Conservation (phyloP, 208 protist species). For the Leishmania guyanensis region DNA sequence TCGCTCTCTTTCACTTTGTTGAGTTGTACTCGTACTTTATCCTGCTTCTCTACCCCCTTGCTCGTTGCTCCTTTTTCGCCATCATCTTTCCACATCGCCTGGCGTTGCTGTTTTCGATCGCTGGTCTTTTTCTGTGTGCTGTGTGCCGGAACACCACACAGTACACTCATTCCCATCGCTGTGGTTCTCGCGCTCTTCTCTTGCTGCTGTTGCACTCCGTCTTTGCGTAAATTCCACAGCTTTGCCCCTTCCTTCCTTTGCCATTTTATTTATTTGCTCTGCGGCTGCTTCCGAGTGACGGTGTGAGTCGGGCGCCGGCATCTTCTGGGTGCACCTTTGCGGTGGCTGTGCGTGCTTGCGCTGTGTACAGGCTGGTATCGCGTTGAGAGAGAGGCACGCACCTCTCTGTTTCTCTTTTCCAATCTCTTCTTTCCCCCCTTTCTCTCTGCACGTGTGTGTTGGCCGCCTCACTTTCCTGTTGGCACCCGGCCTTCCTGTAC, state of each 20-base stretch:
- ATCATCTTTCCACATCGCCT: too few species aligned
- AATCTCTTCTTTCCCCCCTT: not conserved
- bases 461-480: not conserved
- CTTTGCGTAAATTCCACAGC: not conserved
- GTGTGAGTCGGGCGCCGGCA: not conserved
- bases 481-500: not conserved
- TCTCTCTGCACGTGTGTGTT: not conserved
- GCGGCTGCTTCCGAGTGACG: not conserved
- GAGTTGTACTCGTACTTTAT: too few species aligned
- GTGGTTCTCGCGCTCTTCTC: not conserved
- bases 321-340: not conserved
- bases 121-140: not conserved
- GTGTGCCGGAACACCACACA: not conserved
- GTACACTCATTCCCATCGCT: too few species aligned
- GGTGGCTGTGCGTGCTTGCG: not conserved
- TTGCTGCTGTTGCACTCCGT: not conserved
- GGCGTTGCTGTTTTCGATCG: not conserved
- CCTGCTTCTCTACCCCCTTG: too few species aligned
- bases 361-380: not conserved
- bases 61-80: too few species aligned
- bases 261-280: not conserved
- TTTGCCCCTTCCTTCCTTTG: not conserved
- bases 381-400: not conserved
- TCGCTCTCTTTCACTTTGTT: too few species aligned
- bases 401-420: not conserved